Percentiles rank a stretch among this genome's conserved stretches.
Conservation (phyloP, 2,329 filamentous ascomycete species). For the Acrocalymma vagum region DNA sequence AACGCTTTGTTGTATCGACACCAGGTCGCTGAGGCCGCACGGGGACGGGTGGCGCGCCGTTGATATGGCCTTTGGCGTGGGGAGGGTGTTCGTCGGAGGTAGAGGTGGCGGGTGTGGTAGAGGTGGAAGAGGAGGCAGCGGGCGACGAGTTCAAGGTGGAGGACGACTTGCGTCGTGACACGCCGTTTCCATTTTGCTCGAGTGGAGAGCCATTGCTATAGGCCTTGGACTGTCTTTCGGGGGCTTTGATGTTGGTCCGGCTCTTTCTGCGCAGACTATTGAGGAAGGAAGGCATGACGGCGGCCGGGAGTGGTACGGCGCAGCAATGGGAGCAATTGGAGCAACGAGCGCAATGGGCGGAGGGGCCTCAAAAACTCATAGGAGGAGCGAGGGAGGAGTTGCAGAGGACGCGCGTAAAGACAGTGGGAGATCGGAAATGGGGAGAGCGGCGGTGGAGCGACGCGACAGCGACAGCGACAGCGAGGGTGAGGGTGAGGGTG, state of each 20-base stretch:
- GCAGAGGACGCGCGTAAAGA: conserved; percentile 11
- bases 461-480: conserved; percentile 6
- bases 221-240: conserved; percentile 18
- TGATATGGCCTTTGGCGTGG: conserved; percentile 63
- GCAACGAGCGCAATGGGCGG: conserved; percentile 6
- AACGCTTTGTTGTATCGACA: conserved; percentile 58
- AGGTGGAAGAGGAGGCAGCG: conserved; percentile 75
- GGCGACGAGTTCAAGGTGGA: conserved; percentile 67
- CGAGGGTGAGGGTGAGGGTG: too few species aligned
- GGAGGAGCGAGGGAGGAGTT: conserved; percentile 21
- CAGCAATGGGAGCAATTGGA: conserved; percentile 15
- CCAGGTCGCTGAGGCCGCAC: conserved; percentile 55
- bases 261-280: conserved; percentile 81
- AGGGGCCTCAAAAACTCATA: conserved; percentile 27
- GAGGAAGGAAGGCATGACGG: conserved; percentile 68
- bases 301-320: conserved; percentile 13
- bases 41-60: conserved; percentile 53
- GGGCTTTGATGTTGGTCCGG: conserved; percentile 71
- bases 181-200: conserved; percentile 39
- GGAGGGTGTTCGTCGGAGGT: conserved; percentile 76
- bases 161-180: conserved; percentile 65
- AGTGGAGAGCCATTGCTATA: conserved; percentile 24
- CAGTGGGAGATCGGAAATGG: background rate
- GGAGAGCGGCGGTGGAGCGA: background rate
- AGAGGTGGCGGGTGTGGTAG: conserved; percentile 68